These are phyloP conservation scores for Suhomyces coccinellae DNA, from an alignment of 1,139 yeast species.

Conservation along the genomic window DNA sequence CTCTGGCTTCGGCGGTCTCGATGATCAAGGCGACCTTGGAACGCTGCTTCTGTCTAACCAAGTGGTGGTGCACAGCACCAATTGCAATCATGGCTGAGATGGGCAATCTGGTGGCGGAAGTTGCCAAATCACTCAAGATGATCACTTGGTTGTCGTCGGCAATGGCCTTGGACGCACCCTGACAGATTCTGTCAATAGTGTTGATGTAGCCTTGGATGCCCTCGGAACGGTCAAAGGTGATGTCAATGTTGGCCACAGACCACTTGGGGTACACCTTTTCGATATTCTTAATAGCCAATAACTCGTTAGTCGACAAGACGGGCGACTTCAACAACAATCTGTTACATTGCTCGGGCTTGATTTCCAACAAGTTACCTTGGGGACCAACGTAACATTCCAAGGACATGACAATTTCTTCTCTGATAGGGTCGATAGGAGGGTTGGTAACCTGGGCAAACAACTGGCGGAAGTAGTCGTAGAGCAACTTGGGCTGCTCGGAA, in stretches of 20 bases:
- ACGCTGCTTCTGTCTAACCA: slow-evolving; percentile 94
- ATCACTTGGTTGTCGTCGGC: slow-evolving; percentile 72
- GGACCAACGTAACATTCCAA: slow-evolving; percentile 97
- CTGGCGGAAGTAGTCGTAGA: slow-evolving; percentile 94
- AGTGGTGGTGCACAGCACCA: slow-evolving; percentile 96
- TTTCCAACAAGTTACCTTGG: slow-evolving; percentile 91
- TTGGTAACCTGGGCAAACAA: slow-evolving; percentile 97
- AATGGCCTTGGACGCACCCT: slow-evolving; percentile 84
- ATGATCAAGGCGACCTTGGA: slow-evolving; percentile 89
- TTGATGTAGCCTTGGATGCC: slow-evolving; percentile 84
- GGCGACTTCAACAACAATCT: slow-evolving; percentile 83
- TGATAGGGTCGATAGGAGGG: slow-evolving; percentile 97
- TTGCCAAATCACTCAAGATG: slow-evolving; percentile 69
- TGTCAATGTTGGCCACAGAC: slow-evolving; percentile 81
- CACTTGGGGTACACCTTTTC: slow-evolving; percentile 79
- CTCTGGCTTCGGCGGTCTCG: slow-evolving; percentile 97
- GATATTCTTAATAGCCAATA: slow-evolving; percentile 71
- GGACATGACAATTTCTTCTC: slow-evolving; percentile 96
- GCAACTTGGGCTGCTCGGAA: slow-evolving; percentile 86
- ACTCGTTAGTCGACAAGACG: slow-evolving; percentile 69
- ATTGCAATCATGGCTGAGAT: slow-evolving; percentile 90
- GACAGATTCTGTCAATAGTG: slow-evolving; percentile 84
- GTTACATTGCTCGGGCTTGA: slow-evolving; percentile 90
- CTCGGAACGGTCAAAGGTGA: slow-evolving; percentile 80
- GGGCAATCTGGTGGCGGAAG: slow-evolving; percentile 65